Conservation (phyloP, 139 green algal genomes). For the Tetradesmus obliquus region DNA sequence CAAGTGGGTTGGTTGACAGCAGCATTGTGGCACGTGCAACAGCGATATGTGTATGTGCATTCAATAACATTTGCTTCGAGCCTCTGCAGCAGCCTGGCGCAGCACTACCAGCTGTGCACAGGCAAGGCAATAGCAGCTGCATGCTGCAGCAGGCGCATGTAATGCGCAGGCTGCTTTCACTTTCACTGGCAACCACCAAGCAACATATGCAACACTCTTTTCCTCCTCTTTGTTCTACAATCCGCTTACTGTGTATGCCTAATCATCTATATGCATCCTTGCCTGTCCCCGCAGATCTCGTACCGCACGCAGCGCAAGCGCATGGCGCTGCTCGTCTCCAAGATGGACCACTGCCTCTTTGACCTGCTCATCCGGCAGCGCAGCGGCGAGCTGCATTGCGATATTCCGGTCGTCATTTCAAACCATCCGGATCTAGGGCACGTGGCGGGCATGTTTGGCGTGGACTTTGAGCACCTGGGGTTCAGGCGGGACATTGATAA, state of each 20-base stretch:
- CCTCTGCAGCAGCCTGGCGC: background rate
- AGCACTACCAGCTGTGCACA: background rate
- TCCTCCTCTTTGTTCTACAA: too few relatives aligned
- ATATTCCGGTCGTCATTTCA: constrained; percentile 78
- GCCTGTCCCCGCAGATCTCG: constrained; percentile 1
- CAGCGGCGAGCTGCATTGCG: constrained; percentile 70
- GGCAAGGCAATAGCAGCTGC: background rate
- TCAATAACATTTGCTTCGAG: too few relatives aligned
- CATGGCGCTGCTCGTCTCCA: constrained; percentile 65
- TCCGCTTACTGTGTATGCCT: background rate
- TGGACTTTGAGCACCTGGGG: constrained; percentile 73
- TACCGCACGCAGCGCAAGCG: constrained; percentile 72
- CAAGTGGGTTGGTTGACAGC: background rate
- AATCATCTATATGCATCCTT: background rate
- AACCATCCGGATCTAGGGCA: constrained; percentile 82
- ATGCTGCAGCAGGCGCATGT: background rate
- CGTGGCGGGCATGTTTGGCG: constrained; percentile 69
- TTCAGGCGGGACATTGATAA: constrained; percentile 17
- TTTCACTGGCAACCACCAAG: background rate
- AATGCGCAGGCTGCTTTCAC: background rate
- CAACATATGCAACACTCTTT: too few relatives aligned
- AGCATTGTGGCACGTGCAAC: background rate
- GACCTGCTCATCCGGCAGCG: constrained; percentile 83
- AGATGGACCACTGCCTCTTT: constrained; percentile 84
- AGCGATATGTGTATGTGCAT: background rate